Conservation (phyloP, 306 rosid genomes). For the Castanea crenata region DNA sequence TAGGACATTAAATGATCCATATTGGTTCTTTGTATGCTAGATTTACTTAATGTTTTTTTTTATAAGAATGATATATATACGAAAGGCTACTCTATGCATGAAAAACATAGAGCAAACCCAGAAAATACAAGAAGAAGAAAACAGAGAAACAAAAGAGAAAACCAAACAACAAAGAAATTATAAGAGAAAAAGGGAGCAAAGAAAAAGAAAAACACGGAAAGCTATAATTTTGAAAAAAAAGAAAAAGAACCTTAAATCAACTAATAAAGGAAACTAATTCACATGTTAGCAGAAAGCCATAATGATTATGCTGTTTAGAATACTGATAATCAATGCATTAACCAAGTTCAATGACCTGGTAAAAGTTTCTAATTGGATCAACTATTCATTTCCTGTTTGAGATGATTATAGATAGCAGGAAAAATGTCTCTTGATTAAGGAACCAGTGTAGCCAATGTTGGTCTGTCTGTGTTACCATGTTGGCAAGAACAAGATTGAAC, state of each 20-base stretch:
- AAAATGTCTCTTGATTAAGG: not conserved
- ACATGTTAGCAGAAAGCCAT: slow-evolving; percentile 10
- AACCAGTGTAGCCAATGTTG: not conserved
- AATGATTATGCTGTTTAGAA: slow-evolving; percentile 4
- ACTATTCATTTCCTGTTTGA: not conserved
- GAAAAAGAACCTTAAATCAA: not conserved
- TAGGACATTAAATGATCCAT: not conserved
- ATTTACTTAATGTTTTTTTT: not conserved
- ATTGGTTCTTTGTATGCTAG: not conserved
- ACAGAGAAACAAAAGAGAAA: no score
- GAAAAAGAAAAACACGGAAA: not conserved
- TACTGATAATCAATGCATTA: not conserved
- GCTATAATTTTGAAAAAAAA: not conserved
- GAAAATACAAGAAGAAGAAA: no score
- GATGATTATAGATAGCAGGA: not conserved
- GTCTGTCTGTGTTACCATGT: not conserved
- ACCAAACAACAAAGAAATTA: no score
- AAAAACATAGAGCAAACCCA: no score
- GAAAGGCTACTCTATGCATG: no score
- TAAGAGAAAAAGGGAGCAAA: no score
- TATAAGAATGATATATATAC: no score
- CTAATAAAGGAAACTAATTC: slow-evolving; percentile 16
- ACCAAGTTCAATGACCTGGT: not conserved
- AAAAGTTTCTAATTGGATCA: slow-evolving; percentile 4
- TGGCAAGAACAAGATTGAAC: not conserved